phyloP scores from a whole-genome alignment of 345 rosid species.

The Moricandia arvensis region DNA sequence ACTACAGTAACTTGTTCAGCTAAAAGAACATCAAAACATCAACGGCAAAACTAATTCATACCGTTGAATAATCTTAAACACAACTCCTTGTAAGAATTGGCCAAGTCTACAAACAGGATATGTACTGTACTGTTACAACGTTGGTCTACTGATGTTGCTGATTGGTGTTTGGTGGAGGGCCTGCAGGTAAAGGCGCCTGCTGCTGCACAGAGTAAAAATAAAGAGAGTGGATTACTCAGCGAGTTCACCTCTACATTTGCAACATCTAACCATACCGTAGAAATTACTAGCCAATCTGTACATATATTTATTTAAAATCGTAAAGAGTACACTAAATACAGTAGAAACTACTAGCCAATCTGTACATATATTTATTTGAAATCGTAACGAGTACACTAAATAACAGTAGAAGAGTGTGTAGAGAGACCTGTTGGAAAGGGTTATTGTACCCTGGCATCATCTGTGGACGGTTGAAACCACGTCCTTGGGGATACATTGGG shows the following conservation, averaged over 20 bases:
- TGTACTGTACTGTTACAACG: conserved; percentile 22
- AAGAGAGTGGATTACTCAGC: not conserved
- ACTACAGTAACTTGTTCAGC: conserved; percentile 2
- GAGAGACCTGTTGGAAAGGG: conserved; percentile 57
- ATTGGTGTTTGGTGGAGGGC: conserved; percentile 36
- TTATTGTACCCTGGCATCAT: conserved; percentile 87
- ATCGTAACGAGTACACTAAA: not conserved
- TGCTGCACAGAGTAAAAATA: conserved; percentile 12
- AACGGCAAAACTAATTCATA: conserved; percentile 10
- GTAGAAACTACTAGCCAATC: not conserved
- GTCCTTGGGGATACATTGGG: conserved; percentile 77
- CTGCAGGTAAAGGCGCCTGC: conserved; percentile 36
- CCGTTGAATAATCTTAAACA: not conserved
- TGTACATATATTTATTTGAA: not conserved
- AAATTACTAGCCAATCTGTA: not conserved
- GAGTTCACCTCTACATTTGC: not conserved
- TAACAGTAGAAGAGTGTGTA: conserved; percentile 1
- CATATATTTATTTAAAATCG: not conserved
- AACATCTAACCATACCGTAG: conserved; percentile 8
- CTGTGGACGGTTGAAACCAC: conserved; percentile 76
- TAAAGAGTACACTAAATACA: not conserved
- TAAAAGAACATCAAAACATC: conserved; percentile 1
- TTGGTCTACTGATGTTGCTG: conserved; percentile 36
- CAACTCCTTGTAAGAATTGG: not conserved
- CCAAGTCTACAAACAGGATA: conserved; percentile 24